Evolutionary conservation across 352 stramenopile species (phyloP).

Genomic region (Pilasporangium apinafurcum): DNA sequence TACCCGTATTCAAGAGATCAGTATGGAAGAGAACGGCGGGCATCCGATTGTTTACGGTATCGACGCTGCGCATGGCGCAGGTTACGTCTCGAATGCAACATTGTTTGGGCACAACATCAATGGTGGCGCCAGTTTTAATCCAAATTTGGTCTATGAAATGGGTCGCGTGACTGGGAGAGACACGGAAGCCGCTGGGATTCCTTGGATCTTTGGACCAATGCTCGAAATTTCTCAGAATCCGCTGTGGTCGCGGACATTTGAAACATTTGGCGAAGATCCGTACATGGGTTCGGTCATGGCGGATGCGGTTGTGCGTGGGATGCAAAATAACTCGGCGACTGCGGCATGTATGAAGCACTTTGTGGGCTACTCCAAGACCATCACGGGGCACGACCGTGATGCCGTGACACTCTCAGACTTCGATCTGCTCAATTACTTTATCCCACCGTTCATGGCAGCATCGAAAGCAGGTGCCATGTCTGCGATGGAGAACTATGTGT

Average conservation of each 20-base stretch:
- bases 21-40: conserved; percentile 42
- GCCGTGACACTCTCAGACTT: conserved; percentile 70
- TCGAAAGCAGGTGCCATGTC: conserved; percentile 76
- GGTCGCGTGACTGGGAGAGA: conserved; percentile 75
- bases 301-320: conserved; percentile 62
- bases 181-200: conserved; percentile 81
- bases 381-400: conserved; percentile 75
- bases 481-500: conserved; percentile 93
- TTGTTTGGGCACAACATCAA: conserved; percentile 90
- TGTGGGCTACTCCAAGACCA: conserved; percentile 83
- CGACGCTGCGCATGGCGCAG: conserved; percentile 90
- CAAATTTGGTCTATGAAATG: conserved; percentile 55
- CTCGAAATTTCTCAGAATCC: conserved; percentile 84
- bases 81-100: conserved; percentile 74
- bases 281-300: conserved; percentile 78
- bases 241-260: conserved; percentile 86
- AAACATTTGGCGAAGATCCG: conserved; percentile 93
- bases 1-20: conserved; percentile 73
- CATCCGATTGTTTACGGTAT: conserved; percentile 84
- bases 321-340: conserved; percentile 63
- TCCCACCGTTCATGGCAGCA: conserved; percentile 74
- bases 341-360: conserved; percentile 90
- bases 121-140: conserved; percentile 84
- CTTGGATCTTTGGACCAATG: conserved; percentile 89
- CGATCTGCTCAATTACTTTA: conserved; percentile 82